Percentiles rank a stretch among this genome's conserved stretches.
Evolutionary conservation across 177 flowering plant genomes (phyloP).

Genomic region (Vitis hybrid): DNA sequence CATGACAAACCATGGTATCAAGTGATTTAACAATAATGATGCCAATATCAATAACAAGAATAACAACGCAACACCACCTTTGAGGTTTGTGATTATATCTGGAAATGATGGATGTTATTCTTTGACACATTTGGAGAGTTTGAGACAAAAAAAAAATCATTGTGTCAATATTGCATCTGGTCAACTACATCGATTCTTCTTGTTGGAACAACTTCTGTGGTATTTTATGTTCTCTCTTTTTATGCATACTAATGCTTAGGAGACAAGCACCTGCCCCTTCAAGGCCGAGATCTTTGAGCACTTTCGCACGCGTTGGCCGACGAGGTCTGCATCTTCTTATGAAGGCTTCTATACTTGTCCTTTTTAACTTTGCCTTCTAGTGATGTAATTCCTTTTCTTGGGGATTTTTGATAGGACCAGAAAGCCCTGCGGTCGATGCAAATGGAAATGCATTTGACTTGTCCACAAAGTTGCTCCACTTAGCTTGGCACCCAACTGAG

Average conservation of each 20-base stretch:
- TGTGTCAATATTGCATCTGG: neutral
- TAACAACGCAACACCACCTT: neutral
- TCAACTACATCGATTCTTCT: neutral
- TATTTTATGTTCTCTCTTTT: neutral
- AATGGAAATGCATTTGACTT: constrained; percentile 76
- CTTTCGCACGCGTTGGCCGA: neutral
- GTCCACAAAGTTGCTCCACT: constrained; percentile 70
- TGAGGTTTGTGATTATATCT: neutral
- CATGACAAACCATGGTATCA: too few species aligned
- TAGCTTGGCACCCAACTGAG: constrained; percentile 80
- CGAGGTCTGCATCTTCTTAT: neutral
- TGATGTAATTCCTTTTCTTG: neutral
- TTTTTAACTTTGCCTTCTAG: neutral
- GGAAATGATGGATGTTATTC: too few species aligned
- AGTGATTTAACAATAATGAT: too few species aligned
- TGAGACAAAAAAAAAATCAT: neutral
- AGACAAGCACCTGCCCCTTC: neutral
- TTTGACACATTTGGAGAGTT: neutral
- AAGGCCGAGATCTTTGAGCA: constrained; percentile 1
- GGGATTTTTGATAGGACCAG: constrained; percentile 36
- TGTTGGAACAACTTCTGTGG: neutral
- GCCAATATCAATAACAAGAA: too few species aligned
- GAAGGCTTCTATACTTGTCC: neutral
- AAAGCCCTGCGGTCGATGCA: constrained; percentile 59
- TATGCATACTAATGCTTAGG: neutral